Conservation (phyloP, 2,329 filamentous ascomycete species). For the Ophiostoma tasmaniense region DNA sequence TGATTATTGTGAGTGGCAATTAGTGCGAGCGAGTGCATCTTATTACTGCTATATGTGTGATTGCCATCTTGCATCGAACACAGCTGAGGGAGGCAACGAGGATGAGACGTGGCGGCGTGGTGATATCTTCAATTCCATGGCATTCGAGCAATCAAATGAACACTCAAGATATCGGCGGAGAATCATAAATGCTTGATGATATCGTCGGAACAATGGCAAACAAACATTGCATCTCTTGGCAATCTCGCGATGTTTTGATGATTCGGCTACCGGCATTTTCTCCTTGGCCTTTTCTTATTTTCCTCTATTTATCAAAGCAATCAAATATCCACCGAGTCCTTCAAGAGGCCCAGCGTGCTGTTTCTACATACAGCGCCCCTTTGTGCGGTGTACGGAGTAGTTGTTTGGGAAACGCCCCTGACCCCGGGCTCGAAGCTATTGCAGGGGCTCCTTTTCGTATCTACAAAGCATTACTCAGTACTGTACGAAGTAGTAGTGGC, state of each 20-base stretch:
- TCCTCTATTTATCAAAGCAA: neutral
- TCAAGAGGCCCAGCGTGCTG: neutral
- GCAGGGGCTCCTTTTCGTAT: neutral
- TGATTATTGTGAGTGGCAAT: neutral
- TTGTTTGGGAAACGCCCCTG: constrained; percentile 3
- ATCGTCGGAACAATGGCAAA: neutral
- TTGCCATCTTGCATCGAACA: neutral
- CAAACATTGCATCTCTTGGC: neutral
- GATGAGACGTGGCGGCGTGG: neutral
- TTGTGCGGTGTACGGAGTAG: neutral
- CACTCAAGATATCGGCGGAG: too few species aligned
- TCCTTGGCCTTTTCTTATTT: neutral
- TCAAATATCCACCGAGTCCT: neutral
- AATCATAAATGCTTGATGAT: neutral
- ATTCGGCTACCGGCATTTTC: neutral
- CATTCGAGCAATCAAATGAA: too few species aligned
- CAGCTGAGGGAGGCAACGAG: neutral
- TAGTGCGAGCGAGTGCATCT: neutral
- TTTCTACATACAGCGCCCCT: neutral
- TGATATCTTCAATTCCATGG: too few species aligned
- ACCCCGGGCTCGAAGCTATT: neutral
- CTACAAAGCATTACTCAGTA: too few species aligned
- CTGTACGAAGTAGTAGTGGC: too few species aligned
- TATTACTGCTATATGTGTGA: neutral
- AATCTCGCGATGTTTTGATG: neutral